A percentile compares a stretch with the other conserved stretches of the same genome.
These are phyloP conservation scores for Aspergillus thermomutatus DNA, from an alignment of 2,329 filamentous ascomycete species.

Conservation along the genomic window DNA sequence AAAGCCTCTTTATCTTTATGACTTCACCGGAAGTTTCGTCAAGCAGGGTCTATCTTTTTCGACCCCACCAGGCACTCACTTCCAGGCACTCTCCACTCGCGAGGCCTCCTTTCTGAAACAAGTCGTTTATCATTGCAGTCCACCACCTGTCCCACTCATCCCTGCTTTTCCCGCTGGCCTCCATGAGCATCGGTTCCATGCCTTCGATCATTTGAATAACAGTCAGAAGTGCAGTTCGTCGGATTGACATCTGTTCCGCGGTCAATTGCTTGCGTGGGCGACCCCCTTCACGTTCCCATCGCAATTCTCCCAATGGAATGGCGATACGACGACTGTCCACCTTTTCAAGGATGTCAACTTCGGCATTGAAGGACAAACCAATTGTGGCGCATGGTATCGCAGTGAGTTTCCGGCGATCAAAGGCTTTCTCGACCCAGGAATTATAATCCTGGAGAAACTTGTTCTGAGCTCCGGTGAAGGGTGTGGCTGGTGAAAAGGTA, in stretches of 20 bases:
- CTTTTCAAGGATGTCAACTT: constrained; percentile 67
- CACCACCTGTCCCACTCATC: constrained; percentile 94
- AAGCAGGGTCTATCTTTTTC: constrained; percentile 44
- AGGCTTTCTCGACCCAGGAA: constrained; percentile 70
- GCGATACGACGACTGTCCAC: constrained; percentile 73
- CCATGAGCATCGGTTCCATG: constrained; percentile 76
- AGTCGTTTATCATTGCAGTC: constrained; percentile 78
- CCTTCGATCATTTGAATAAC: constrained; percentile 81
- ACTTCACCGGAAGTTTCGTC: constrained; percentile 5
- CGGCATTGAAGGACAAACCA: constrained; percentile 73
- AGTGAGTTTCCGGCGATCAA: constrained; percentile 67
- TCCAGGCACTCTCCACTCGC: constrained; percentile 81
- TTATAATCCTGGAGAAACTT: constrained; percentile 81
- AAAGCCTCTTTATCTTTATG: constrained; percentile 20
- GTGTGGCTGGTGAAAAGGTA: constrained; percentile 75
- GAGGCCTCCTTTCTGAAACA: constrained; percentile 74
- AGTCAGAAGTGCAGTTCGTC: constrained; percentile 75
- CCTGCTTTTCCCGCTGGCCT: constrained; percentile 79
- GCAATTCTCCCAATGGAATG: constrained; percentile 79
- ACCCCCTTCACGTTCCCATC: constrained; percentile 72
- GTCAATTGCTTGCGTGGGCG: constrained; percentile 53
- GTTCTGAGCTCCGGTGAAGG: constrained; percentile 76
- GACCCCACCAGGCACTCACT: constrained; percentile 63
- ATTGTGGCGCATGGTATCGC: constrained; percentile 76
- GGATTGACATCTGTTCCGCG: constrained; percentile 67